A percentile compares a stretch with the other conserved stretches of the same genome.
phyloP scores from a whole-genome alignment of 2,329 filamentous ascomycete species.

The Bertia moriformis region DNA sequence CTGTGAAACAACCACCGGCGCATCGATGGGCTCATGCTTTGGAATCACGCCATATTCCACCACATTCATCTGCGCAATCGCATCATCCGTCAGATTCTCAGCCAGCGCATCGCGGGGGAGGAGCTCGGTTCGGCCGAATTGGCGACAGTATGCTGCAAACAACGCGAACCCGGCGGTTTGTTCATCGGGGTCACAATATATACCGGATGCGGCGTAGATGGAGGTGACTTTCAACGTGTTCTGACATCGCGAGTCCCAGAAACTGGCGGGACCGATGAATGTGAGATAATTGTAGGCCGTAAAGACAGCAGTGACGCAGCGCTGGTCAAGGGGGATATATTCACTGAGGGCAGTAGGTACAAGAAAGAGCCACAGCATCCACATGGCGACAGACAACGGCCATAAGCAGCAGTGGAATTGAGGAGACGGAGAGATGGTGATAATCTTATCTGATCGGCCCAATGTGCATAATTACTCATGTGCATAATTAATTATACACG shows the following conservation, averaged over 20 bases:
- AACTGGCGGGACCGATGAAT: not conserved
- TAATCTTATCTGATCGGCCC: too few relatives aligned
- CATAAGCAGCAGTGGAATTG: too few relatives aligned
- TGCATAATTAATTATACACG: too few relatives aligned
- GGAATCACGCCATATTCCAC: not conserved
- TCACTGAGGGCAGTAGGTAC: too few relatives aligned
- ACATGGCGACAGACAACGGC: too few relatives aligned
- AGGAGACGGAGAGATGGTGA: too few relatives aligned
- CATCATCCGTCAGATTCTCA: not conserved
- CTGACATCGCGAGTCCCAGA: not conserved
- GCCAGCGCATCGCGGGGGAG: not conserved
- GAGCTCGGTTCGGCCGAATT: not conserved
- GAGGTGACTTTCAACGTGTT: not conserved
- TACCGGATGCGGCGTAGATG: not conserved
- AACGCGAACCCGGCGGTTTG: not conserved
- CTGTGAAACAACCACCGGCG: not conserved
- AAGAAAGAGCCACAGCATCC: too few relatives aligned
- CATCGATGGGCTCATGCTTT: not conserved
- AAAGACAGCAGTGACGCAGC: not conserved
- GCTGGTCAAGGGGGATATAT: not conserved
- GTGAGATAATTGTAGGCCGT: not conserved
- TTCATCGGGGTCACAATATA: not conserved
- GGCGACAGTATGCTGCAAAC: not conserved
- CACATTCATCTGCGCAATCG: not conserved
- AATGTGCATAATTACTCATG: too few relatives aligned